Base-by-base conservation (phyloP, 345 rosid species). In the Boechera divaricarpa region DNA sequence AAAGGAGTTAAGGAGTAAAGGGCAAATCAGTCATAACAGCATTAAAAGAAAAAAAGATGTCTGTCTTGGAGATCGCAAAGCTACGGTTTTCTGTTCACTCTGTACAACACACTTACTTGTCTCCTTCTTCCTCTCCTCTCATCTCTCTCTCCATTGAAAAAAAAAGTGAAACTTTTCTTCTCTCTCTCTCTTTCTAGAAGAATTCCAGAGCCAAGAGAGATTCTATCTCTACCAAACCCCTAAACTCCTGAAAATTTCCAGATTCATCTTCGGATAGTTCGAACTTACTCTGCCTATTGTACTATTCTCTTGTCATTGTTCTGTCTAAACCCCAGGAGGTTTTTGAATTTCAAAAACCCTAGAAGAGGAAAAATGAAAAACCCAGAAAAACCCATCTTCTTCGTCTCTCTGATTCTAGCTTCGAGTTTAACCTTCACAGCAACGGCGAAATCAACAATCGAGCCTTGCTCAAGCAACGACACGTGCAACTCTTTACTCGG, bases 401-500 rank as follows among this genome's bases (percentile, higher is more conserved):
- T 63, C 63, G 31, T 57, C 42, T 7, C 74, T 48, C 42, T 83
- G 29, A 8, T 82, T 52, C 49, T 92, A 60, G 13, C 79, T 61
- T 53, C 70, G 77, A 85, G 49, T 66, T 73, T 69, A 18, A 72
- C 64, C 38, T 72, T 42, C 35, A 52, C 69, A 0, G 88, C 79
- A 6, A 66, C 72, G 2, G 63, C 98, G 7, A 95, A 95, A 81
- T 95, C 99, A 6, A 92, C 98, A 3, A 92, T 95, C 12, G 99
- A 95, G 82, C 99, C 99, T 4, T 95, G 99, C 81, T 88, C 99
- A 10, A 90, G 88, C 86, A 84, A 90, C 21, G 94, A 91, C 76
- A 79, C 94, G 52, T 95, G 99, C 85, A 87, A 83, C 82, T 89
- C 98, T 35, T 62, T 95, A 55, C 91, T 95, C 61, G 99, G 97